Evolutionary conservation across 306 rosid species (phyloP).

Genomic region (Amphicarpaea edgeworthii): DNA sequence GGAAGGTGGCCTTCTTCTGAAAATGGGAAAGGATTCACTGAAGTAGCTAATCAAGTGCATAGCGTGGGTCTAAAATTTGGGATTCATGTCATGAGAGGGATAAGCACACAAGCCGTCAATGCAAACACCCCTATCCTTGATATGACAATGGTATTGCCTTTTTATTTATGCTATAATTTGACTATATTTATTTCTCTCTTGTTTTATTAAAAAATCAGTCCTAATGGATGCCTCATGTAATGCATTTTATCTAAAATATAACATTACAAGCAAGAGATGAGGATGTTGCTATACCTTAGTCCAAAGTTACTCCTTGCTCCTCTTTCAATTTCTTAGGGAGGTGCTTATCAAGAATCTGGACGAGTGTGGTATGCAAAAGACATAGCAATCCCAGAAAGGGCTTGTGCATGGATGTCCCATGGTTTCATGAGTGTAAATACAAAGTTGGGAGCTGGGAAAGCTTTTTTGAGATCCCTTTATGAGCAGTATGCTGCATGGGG

Average conservation of each 20-base stretch:
- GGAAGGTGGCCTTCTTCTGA: constrained; percentile 89
- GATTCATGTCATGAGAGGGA: constrained; percentile 97
- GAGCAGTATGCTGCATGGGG: constrained; percentile 89
- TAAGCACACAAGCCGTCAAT: constrained; percentile 91
- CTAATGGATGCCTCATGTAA: neutral
- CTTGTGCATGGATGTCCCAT: constrained; percentile 86
- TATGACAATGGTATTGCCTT: constrained; percentile 63
- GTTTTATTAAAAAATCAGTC: neutral
- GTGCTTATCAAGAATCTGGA: constrained; percentile 72
- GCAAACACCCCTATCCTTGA: constrained; percentile 90
- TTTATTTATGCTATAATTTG: constrained; percentile 22
- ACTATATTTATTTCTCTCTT: constrained; percentile 22
- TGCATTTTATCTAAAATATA: neutral
- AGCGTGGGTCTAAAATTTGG: constrained; percentile 89
- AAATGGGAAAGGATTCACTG: constrained; percentile 74
- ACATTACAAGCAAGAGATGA: constrained; percentile 6
- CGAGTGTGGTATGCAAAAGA: constrained; percentile 81
- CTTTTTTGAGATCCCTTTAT: constrained; percentile 88
- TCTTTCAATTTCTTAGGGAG: constrained; percentile 57
- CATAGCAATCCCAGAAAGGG: constrained; percentile 73
- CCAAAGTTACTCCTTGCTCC: constrained; percentile 29
- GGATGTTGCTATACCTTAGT: constrained; percentile 45
- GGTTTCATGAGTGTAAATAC: constrained; percentile 95
- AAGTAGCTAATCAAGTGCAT: constrained; percentile 78
- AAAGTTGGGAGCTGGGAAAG: constrained; percentile 82